phyloP scores from a whole-genome alignment of 768 basidiomycete genomes.

The Pseudohyphozyma bogoriensis region DNA sequence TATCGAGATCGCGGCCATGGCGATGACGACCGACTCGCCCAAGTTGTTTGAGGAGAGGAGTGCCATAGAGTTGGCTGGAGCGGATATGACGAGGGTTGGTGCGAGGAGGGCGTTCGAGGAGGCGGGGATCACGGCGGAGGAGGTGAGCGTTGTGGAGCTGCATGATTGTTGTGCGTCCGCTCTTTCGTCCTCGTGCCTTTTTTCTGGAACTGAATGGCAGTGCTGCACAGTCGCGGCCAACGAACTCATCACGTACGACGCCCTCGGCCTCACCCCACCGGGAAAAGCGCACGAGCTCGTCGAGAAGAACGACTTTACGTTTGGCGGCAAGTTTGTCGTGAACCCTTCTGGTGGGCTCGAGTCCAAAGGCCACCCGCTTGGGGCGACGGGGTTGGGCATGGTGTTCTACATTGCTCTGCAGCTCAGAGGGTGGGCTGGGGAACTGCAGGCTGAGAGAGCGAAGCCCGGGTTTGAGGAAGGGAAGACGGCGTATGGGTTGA shows the following conservation, averaged over 20 bases:
- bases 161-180: conserved; percentile 74
- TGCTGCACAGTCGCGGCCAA: conserved; percentile 21
- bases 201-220: neutral
- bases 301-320: conserved; percentile 64
- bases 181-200: conserved; percentile 30
- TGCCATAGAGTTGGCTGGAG: conserved; percentile 71
- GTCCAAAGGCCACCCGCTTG: conserved; percentile 74
- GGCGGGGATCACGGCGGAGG: conserved; percentile 62
- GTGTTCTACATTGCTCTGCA: conserved; percentile 17
- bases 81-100: conserved; percentile 55
- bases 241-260: conserved; percentile 71
- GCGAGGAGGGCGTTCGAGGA: conserved; percentile 60
- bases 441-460: conserved; percentile 25
- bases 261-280: conserved; percentile 57
- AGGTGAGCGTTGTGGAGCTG: conserved; percentile 73
- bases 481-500: conserved; percentile 49
- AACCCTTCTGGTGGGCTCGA: conserved; percentile 79
- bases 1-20: conserved; percentile 63
- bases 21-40: conserved; percentile 56
- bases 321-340: conserved; percentile 58
- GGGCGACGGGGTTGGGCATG: conserved; percentile 28
- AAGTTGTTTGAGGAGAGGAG: conserved; percentile 56
- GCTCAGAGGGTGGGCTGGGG: conserved; percentile 29
- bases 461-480: conserved; percentile 16
- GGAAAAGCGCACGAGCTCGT: conserved; percentile 66